Base-by-base conservation (phyloP, 2,329 filamentous ascomycete genomes). In the Alternaria gansuensis region DNA sequence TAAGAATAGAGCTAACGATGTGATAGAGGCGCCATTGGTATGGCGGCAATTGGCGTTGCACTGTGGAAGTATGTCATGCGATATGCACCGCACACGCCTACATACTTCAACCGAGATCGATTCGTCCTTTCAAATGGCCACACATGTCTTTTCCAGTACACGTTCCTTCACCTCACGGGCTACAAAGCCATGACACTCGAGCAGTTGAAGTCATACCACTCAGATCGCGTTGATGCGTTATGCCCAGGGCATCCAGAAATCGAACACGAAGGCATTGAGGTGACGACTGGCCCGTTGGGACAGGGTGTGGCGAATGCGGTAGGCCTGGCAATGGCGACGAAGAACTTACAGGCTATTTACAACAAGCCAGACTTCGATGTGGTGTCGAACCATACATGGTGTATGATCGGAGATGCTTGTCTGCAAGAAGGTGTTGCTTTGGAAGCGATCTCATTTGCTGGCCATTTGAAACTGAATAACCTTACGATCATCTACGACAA, bases 1-100 rank as follows among this genome's bases (percentile, higher is more conserved):
- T 3, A 9, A 0, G 3, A 13, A 5, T 2, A n/a, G 2, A 31
- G 3, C 44, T 58, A 11, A 58, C 13, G 3, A 24, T 13, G 6
- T 1, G 9, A 14, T 14, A 58, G 55, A 44, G 55, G 55, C n/a
- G 55, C 55, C 17, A 87, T 87, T 71, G 84, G 85, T 36, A 87
- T 88, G 78, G 85, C 85, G 23, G 85, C 84, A 4, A 88, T 88
- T 54, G 86, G 86, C 9, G 78, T 88, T 23, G 83, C 85, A 0
- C 71, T 88, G 3, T 89, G 83, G 81, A 88, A 87, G 65, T 87
- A 89, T 68, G 79, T 80, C 5, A 88, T 89, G 87, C 79, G 79
- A 44, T 88, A 87, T 67, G 81, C 83, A 2, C 86, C 86, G 0
- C 75, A 77, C n/a, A 82, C 82, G 39, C 82, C 84, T 8, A 68